phyloP scores from a whole-genome alignment of 148 eudicot genomes.

The Chenopodium berlandieri region DNA sequence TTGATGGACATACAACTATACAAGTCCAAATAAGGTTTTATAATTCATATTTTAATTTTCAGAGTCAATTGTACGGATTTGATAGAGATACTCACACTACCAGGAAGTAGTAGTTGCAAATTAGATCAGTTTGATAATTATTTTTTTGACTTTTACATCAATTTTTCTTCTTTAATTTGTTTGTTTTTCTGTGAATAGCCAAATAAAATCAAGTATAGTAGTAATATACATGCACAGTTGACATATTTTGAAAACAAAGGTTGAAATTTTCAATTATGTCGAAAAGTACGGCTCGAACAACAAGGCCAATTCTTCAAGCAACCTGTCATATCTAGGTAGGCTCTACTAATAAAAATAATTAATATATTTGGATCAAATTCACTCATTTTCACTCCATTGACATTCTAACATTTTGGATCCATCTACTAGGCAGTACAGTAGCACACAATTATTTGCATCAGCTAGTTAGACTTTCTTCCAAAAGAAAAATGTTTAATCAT shows the following conservation, averaged over 20 bases:
- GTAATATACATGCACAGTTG: slow-evolving; percentile 17
- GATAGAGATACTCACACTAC: slow-evolving; percentile 9
- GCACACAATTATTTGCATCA: slow-evolving; percentile 25
- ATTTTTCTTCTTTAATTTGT: not conserved
- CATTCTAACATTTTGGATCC: slow-evolving; percentile 37
- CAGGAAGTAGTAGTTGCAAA: slow-evolving; percentile 20
- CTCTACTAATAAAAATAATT: not conserved
- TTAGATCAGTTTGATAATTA: slow-evolving; percentile 19
- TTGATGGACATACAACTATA: not conserved
- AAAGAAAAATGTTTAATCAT: not conserved
- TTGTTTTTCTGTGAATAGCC: not conserved
- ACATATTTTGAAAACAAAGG: slow-evolving; percentile 21
- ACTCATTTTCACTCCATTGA: slow-evolving; percentile 30
- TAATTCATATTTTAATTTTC: not conserved
- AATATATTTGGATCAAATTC: not conserved
- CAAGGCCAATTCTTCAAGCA: slow-evolving; percentile 27
- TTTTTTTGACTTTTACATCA: slow-evolving; percentile 26
- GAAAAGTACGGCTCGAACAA: slow-evolving; percentile 28
- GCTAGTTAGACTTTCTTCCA: not conserved
- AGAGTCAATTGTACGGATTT: slow-evolving; percentile 14
- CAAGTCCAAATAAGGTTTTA: not conserved
- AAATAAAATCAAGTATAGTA: not conserved
- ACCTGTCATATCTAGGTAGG: slow-evolving; percentile 14
- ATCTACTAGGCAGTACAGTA: slow-evolving; percentile 14
- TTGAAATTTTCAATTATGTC: slow-evolving; percentile 31